These are phyloP conservation scores for Albatrellus sp. DNA, from an alignment of 1,284 basidiomycete genomes.

Conservation along the genomic window DNA sequence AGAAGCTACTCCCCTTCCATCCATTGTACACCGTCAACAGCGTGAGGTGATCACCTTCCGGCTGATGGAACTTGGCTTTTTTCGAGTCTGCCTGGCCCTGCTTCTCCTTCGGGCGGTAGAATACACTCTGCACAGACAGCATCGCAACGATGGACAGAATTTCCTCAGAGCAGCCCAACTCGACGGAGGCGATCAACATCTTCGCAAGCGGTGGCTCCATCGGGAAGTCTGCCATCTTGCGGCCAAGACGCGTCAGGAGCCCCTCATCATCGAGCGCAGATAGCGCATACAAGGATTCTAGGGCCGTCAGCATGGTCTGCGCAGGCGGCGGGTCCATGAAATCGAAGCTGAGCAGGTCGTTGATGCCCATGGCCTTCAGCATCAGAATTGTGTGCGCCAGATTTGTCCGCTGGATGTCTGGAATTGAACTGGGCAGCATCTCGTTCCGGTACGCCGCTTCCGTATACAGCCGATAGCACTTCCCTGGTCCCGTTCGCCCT, in stretches of 20 bases:
- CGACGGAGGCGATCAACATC: slow-evolving; percentile 98
- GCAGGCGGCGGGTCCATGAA: slow-evolving; percentile 99
- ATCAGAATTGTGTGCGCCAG: slow-evolving; percentile 87
- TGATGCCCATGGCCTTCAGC: slow-evolving; percentile 98
- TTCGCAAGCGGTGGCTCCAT: slow-evolving; percentile 95
- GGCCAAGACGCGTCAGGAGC: slow-evolving; percentile 81
- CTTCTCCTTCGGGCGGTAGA: slow-evolving; percentile 97
- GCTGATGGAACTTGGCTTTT: slow-evolving; percentile 97
- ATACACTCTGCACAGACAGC: slow-evolving; percentile 93
- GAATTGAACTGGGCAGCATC: slow-evolving; percentile 96
- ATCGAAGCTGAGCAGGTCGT: slow-evolving; percentile 95
- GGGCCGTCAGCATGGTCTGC: slow-evolving; percentile 88
- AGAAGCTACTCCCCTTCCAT: slow-evolving; percentile 93
- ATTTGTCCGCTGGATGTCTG: slow-evolving; percentile 96
- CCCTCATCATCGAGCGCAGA: slow-evolving; percentile 97
- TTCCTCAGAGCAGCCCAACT: slow-evolving; percentile 94
- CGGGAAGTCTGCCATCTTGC: slow-evolving; percentile 99
- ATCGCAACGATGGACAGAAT: slow-evolving; percentile 95
- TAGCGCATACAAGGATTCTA: slow-evolving; percentile 89
- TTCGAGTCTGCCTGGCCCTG: slow-evolving; percentile 98
- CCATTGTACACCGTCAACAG: slow-evolving; percentile 95
- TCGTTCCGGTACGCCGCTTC: slow-evolving; percentile 97
- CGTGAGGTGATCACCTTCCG: slow-evolving; percentile 95
- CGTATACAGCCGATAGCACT: slow-evolving; percentile 96
- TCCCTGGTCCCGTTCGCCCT: slow-evolving; percentile 94